Base-by-base conservation (phyloP, 495 filamentous ascomycete genomes). In the Glonium stellatum region DNA sequence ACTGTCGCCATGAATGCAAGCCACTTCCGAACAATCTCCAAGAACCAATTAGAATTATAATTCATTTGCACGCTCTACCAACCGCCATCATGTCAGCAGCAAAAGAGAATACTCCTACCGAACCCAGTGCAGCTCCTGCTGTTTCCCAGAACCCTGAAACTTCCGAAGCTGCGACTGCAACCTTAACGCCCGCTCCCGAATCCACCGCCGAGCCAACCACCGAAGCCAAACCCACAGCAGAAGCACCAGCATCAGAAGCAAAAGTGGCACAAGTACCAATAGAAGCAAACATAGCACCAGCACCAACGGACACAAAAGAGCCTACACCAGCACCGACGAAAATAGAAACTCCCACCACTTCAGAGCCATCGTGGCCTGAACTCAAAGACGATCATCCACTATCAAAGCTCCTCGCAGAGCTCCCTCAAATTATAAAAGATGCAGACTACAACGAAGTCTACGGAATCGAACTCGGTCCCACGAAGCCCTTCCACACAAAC, bases 371-470 rank as follows among this genome's bases (percentile, higher is more conserved):
- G 12, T 69, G 66, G 66, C 66, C 66, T 25, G 63, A 66, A 34
- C 60, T 56, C 6, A 10, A 46, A 18, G 19, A 66, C 11, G 61
- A 68, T 18, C 68, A 72, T 42, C 66, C 64, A 19, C 62, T 73
- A 12, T 47, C 58, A 25, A 55, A 69, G 19, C 61, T 73, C 58
- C 60, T 61, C 41, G 41, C 48, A 11, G 46, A 58, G 4, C 51
- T 73, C 47, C 34, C 65, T 12, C 67, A 71, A 18, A 75, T 87
- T 56, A 69, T 84, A 51, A 67, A 69, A 25, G 73, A 76, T 35
- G 72, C 79, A 8, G 73, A 74, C 27, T 78, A 92, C 67, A 69
- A 73, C 41, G 88, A 93, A 71, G 83, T 95, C 76, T 96, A 89
- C 84, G 90, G 90, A 12, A 80, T 96, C 42, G 67, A 67, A 25